These are phyloP conservation scores for Tetradesmus obliquus DNA, from an alignment of 139 green algal genomes.

Conservation along the genomic window DNA sequence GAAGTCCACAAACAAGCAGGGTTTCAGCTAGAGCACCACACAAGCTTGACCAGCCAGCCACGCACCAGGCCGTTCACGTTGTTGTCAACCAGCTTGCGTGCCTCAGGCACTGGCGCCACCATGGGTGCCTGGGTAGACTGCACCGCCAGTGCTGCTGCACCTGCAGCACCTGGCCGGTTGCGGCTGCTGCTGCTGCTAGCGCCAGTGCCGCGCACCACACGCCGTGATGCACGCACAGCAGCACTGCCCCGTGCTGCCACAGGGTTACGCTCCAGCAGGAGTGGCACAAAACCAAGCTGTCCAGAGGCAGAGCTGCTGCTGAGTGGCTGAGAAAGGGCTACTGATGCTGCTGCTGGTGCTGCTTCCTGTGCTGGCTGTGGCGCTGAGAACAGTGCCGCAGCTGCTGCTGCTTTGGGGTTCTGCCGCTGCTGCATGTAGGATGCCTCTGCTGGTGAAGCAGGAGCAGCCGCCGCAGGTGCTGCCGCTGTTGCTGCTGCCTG, in stretches of 20 bases:
- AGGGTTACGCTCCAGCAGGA: neutral
- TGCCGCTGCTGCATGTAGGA: neutral
- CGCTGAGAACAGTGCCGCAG: neutral
- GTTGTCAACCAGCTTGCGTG: conserved; percentile 37
- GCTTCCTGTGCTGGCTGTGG: neutral
- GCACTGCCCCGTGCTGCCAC: neutral
- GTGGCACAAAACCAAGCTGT: neutral
- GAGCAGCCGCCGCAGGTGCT: neutral
- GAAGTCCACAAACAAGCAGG: neutral
- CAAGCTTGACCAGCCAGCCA: neutral
- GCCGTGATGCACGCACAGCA: neutral
- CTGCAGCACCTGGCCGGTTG: neutral
- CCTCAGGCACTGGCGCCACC: neutral
- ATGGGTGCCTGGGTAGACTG: neutral
- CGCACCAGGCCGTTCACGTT: conserved; percentile 30
- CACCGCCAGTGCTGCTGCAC: conserved; percentile 3
- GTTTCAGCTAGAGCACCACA: no score
- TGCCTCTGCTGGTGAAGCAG: neutral
- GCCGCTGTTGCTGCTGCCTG: neutral
- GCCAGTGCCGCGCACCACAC: neutral
- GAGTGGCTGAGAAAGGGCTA: neutral
- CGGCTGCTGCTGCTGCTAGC: neutral
- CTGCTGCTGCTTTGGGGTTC: neutral
- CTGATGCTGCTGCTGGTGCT: neutral
- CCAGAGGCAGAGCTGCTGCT: neutral